A percentile compares a stretch with the other conserved stretches of the same genome.
phyloP scores from a whole-genome alignment of 768 basidiomycete genomes.

The Tricholoma terreum region DNA sequence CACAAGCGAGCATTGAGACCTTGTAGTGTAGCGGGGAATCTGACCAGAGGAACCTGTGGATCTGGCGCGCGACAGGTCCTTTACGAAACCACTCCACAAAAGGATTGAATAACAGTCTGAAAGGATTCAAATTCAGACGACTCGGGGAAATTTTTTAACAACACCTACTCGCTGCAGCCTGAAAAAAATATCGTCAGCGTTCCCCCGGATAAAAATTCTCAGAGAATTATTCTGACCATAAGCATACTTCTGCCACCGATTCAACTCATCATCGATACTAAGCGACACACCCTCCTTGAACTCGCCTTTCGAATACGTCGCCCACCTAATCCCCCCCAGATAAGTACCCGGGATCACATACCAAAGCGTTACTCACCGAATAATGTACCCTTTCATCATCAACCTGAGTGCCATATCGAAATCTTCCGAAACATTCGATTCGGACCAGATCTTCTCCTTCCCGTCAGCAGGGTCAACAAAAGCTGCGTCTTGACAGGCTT shows the following conservation, averaged over 20 bases:
- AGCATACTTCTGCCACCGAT: constrained; percentile 82
- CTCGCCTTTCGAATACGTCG: constrained; percentile 77
- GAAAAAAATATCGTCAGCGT: neutral
- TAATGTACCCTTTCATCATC: constrained; percentile 60
- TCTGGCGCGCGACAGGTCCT: constrained; percentile 75
- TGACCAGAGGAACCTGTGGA: constrained; percentile 76
- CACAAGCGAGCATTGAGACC: constrained; percentile 71
- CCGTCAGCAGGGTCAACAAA: constrained; percentile 66
- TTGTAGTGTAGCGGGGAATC: constrained; percentile 78
- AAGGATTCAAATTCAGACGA: constrained; percentile 21
- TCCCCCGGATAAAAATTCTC: neutral
- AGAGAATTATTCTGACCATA: constrained; percentile 32
- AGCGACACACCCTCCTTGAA: constrained; percentile 93
- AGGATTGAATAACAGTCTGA: constrained; percentile 80
- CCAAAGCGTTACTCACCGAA: constrained; percentile 37
- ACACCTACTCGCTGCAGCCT: constrained; percentile 54
- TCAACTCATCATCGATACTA: constrained; percentile 85
- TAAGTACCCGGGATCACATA: neutral
- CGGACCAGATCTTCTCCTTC: constrained; percentile 71
- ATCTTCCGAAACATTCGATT: constrained; percentile 77
- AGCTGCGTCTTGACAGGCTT: constrained; percentile 80
- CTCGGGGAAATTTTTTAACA: constrained; percentile 31
- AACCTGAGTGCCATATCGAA: constrained; percentile 77
- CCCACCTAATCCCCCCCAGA: constrained; percentile 49
- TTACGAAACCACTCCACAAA: constrained; percentile 68